These are phyloP conservation scores for Alternaria dauci DNA, from an alignment of 2,329 filamentous ascomycete species.

Conservation along the genomic window DNA sequence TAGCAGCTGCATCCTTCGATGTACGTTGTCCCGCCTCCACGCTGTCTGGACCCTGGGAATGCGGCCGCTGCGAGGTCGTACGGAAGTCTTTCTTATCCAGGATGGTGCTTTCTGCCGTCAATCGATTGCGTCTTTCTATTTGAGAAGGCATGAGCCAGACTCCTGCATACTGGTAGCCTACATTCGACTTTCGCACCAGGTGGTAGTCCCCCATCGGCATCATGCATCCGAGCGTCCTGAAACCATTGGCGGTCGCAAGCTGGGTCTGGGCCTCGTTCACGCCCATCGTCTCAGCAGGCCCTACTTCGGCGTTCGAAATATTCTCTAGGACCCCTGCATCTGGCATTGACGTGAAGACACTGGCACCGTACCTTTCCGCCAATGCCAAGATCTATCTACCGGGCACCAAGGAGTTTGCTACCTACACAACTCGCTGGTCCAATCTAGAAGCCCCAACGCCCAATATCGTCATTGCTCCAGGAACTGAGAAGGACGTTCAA, in stretches of 20 bases:
- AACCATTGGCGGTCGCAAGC: neutral
- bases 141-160: neutral
- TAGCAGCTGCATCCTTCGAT: neutral
- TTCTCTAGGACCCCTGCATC: conserved; percentile 17
- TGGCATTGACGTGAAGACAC: conserved; percentile 26
- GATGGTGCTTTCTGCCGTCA: neutral
- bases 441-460: conserved; percentile 30
- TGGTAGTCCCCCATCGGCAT: neutral
- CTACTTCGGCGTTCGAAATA: neutral
- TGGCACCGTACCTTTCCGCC: conserved; percentile 27
- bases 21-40: neutral
- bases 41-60: neutral
- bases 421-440: conserved; percentile 23
- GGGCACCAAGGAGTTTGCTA: conserved; percentile 21
- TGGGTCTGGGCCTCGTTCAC: neutral
- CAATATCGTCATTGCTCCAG: conserved; percentile 29
- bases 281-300: neutral
- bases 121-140: neutral
- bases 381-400: conserved; percentile 28
- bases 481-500: conserved; percentile 31
- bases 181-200: neutral
- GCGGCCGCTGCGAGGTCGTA: neutral
- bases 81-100: neutral
- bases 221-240: neutral
- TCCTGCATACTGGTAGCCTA: neutral